Conservation (phyloP, 805 yeast species). For the Wickerhamomyces alni region DNA sequence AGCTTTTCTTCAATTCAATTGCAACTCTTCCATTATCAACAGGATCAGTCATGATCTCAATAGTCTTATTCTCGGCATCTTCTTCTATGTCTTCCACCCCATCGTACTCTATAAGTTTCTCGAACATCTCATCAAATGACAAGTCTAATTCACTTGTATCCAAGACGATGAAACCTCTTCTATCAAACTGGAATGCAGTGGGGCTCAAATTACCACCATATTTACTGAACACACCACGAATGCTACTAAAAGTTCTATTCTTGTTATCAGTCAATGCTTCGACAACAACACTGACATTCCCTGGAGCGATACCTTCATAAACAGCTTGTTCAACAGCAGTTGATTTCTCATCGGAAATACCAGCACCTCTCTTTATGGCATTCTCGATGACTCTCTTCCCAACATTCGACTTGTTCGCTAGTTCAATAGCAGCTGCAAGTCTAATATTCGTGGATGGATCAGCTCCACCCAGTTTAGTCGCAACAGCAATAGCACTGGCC, state of each 20-base stretch:
- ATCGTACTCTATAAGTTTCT: constrained; percentile 63
- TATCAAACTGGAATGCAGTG: constrained; percentile 69
- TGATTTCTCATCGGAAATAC: constrained; percentile 43
- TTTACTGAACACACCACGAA: constrained; percentile 70
- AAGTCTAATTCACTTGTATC: constrained; percentile 27
- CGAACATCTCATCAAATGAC: constrained; percentile 63
- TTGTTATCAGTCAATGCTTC: constrained; percentile 89
- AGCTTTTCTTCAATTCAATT: constrained; percentile 44
- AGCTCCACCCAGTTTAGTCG: constrained; percentile 65
- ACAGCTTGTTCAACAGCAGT: constrained; percentile 46
- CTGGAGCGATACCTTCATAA: constrained; percentile 92
- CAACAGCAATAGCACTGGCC: constrained; percentile 67
- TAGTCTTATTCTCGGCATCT: constrained; percentile 20
- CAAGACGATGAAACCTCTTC: constrained; percentile 66
- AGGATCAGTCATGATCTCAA: constrained; percentile 59
- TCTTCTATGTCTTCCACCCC: constrained; percentile 75
- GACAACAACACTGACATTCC: constrained; percentile 79
- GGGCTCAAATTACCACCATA: constrained; percentile 70
- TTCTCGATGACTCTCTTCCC: constrained; percentile 81
- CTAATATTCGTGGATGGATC: constrained; percentile 58
- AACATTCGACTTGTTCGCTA: constrained; percentile 70
- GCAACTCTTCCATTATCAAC: constrained; percentile 57
- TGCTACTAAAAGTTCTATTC: constrained; percentile 69
- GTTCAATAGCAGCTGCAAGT: constrained; percentile 67
- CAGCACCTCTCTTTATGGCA: constrained; percentile 82